Conservation (phyloP, 345 rosid genomes). For the Noccaea caerulescens region DNA sequence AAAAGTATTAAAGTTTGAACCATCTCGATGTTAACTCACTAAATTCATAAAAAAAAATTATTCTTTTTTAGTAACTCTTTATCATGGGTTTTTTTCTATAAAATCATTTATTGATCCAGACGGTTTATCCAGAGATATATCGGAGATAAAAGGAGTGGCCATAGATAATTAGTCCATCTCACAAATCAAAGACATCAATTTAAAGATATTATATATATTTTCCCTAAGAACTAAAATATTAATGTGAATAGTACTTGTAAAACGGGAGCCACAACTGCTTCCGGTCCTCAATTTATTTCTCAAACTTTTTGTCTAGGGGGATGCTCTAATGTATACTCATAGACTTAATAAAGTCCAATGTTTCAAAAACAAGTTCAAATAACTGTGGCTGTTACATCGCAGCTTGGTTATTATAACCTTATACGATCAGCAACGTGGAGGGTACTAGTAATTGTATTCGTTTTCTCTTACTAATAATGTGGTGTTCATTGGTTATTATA, state of each 20-base stretch:
- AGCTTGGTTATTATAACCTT: background rate
- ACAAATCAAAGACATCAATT: background rate
- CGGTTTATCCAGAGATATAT: background rate
- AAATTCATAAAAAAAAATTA: too few species aligned
- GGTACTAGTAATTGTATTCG: background rate
- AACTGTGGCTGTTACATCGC: background rate
- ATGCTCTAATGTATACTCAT: conserved; percentile 13
- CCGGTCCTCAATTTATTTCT: conserved; percentile 21
- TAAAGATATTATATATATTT: background rate
- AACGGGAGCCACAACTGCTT: background rate
- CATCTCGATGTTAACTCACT: background rate
- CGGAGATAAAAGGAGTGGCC: background rate
- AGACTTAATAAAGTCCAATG: conserved; percentile 8
- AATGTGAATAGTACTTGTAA: background rate
- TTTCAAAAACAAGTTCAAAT: background rate
- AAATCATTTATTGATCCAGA: background rate
- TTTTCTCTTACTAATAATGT: background rate
- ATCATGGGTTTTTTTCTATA: too few species aligned
- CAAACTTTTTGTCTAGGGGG: background rate
- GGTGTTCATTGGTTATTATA: background rate
- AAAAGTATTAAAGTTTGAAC: background rate
- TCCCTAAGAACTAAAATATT: background rate
- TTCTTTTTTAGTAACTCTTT: background rate
- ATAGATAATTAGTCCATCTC: background rate
- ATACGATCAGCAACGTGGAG: background rate